Evolutionary conservation across 371 early-diverging fungal species (phyloP).

Genomic region (Syncephalastrum sp.): DNA sequence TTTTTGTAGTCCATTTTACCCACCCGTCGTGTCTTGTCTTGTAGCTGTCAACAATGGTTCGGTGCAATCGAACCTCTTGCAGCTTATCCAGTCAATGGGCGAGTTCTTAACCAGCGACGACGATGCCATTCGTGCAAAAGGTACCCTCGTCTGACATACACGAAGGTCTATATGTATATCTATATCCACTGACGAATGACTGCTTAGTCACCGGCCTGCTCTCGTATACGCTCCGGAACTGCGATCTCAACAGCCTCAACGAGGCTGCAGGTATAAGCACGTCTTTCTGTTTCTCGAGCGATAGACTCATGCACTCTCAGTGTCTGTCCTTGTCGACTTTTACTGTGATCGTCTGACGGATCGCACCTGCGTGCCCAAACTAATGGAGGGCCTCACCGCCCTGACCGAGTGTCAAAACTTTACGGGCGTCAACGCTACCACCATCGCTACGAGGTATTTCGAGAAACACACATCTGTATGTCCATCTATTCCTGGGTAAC

Average conservation of each 20-base stretch:
- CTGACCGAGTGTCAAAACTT: constrained; percentile 61
- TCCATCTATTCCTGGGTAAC: background rate
- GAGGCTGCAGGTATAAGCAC: constrained; percentile 39
- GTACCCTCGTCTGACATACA: constrained; percentile 30
- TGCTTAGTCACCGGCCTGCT: constrained; percentile 48
- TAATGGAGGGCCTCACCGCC: constrained; percentile 66
- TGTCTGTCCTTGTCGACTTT: constrained; percentile 71
- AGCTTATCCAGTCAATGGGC: constrained; percentile 80
- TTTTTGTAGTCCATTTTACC: background rate
- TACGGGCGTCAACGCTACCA: constrained; percentile 54
- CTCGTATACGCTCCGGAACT: constrained; percentile 48
- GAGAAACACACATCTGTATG: background rate
- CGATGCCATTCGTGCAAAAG: constrained; percentile 82
- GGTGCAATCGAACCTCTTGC: constrained; percentile 49
- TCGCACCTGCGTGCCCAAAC: constrained; percentile 68
- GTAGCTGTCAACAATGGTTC: constrained; percentile 38
- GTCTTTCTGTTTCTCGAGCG: background rate
- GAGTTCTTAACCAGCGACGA: constrained; percentile 81
- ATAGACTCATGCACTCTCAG: constrained; percentile 21
- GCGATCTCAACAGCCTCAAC: constrained; percentile 34
- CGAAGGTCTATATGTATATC: background rate
- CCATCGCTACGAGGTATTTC: constrained; percentile 52
- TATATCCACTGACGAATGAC: background rate
- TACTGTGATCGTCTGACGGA: constrained; percentile 77
- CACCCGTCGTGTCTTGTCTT: background rate